Base-by-base conservation (phyloP, 345 rosid genomes). In the Eucalyptus shirleyi region DNA sequence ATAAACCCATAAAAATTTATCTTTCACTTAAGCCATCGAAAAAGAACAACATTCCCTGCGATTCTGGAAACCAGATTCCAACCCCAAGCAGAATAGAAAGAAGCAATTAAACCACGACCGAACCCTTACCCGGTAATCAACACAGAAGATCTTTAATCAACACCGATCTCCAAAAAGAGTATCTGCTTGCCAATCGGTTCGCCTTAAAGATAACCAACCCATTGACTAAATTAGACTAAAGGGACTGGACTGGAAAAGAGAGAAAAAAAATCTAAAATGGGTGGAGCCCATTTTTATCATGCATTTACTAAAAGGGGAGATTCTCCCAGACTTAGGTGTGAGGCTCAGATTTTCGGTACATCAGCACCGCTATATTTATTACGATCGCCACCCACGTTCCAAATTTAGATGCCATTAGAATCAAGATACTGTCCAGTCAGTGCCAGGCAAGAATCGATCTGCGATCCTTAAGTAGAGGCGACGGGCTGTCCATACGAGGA, bases 251-350 rank as follows among this genome's bases (percentile, higher is more conserved):
- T 82, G 86, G 89, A 55, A 59, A 42, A 85, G 37, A 32, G 28
- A 30, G 53, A 87, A 21, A n/a, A 87, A 21, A n/a, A 83, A 42
- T 11, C 16, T 32, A 40, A 65, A 32, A 34, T 28, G 51, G 86
- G 37, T 81, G 77, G 30, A 62, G 80, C 37, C 56, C 65, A 83
- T 83, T 81, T 88, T 88, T 81, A 88, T 86, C 87, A 37, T 34
- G 30, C 44, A 32, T 44, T 69, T 42, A 32, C 87, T 44, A 56
- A 26, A 89, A 77, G 80, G 87, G 87, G 59, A 67, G 89, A 53
- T 69, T 87, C 92, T 94, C 94, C 91, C 47, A 92, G 91, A 94
- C 93, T 91, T 91, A 92, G 94, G 90, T 34, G 93, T 90, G 92
- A 90, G 94, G 94, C 77, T 37, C 89, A 88, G 88, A 89, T 86